Conservation (phyloP, 2,329 filamentous ascomycete genomes). For the Thelonectria blattea region DNA sequence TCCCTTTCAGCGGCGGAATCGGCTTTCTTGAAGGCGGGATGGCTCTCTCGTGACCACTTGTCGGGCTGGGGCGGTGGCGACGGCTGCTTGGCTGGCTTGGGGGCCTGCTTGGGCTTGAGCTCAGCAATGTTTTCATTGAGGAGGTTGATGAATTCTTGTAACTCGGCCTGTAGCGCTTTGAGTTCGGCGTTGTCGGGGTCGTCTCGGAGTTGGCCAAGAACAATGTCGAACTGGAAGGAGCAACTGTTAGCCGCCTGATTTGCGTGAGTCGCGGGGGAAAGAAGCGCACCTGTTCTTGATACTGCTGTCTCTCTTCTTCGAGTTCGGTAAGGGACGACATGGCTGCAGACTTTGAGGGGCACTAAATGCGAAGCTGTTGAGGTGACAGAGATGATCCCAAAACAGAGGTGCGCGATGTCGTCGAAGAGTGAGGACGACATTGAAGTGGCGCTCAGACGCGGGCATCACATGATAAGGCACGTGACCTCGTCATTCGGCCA, state of each 20-base stretch:
- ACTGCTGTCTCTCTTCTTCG: conserved; percentile 60
- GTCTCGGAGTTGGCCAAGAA: conserved; percentile 76
- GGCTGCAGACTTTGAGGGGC: neutral
- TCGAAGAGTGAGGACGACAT: conserved; percentile 1
- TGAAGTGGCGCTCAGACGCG: neutral
- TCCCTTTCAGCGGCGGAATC: conserved; percentile 57
- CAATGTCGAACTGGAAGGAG: conserved; percentile 71
- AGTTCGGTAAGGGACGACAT: conserved; percentile 49
- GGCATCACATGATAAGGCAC: neutral
- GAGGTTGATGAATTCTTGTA: conserved; percentile 80
- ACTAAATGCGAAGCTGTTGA: neutral
- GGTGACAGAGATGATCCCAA: conserved; percentile 1
- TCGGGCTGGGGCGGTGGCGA: conserved; percentile 63
- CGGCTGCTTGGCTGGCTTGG: conserved; percentile 53
- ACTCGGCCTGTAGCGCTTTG: conserved; percentile 76
- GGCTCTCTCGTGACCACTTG: conserved; percentile 82
- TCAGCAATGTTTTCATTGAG: conserved; percentile 83
- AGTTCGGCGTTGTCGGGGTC: conserved; percentile 83
- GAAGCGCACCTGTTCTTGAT: conserved; percentile 60
- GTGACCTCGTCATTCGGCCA: neutral
- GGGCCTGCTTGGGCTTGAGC: conserved; percentile 63
- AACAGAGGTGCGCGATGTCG: conserved; percentile 4
- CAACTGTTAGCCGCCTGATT: conserved; percentile 27
- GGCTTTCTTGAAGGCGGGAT: conserved; percentile 73
- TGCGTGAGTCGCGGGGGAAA: neutral